Evolutionary conservation across 2,329 filamentous ascomycete species (phyloP), one percentile per base, ranked within the genome.

Genomic region (Tolypocladium album): DNA sequence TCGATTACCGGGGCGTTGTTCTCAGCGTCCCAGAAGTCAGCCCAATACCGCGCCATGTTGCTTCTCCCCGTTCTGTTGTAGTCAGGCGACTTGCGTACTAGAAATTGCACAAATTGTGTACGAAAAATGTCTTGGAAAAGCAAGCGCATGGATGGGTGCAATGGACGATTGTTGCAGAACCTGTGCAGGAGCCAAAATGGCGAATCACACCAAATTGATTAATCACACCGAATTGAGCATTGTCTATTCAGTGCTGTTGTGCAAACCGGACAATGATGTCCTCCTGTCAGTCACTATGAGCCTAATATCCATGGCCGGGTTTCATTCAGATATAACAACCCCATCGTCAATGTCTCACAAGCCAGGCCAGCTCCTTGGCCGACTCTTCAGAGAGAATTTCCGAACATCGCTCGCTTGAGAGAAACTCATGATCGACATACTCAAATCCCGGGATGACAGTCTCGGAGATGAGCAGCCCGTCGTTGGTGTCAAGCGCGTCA

Each of bases 391-490:
- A 77, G 1, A 89, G 70, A 38, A 88, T 64, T n/a, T 78, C 72
- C 47, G 71, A 68, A 64, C 88, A 74, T 15, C 74, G 74, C 55
- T 81, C 75, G 17, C 68, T 69, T 6, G 75, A 77, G 65, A 90
- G 75, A 65, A 89, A 89, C 67, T 88, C 84, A 69, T 89, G 85
- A 69, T 89, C 85, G 60, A 75, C 77, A 64, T 78, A 88, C 67
- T 88, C 85, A 66, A 89, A 89, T 0, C 86, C 87, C 0, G 86
- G 86, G 9, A 88, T 78, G 1, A 88, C 85, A 0, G 84, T 87
- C 75, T 89, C 85, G 56, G 81, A 84, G 61, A 89, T 88, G 72
- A 89, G 74, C 65, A 88, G 69, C 0, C 82, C 83, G 22, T 75
- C 76, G 43, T 73, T 75, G 43, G 65, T 69, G 34, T 67, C 70